These are phyloP conservation scores for Phylloporus arenicola DNA, from an alignment of 768 basidiomycete genomes.

Conservation along the genomic window DNA sequence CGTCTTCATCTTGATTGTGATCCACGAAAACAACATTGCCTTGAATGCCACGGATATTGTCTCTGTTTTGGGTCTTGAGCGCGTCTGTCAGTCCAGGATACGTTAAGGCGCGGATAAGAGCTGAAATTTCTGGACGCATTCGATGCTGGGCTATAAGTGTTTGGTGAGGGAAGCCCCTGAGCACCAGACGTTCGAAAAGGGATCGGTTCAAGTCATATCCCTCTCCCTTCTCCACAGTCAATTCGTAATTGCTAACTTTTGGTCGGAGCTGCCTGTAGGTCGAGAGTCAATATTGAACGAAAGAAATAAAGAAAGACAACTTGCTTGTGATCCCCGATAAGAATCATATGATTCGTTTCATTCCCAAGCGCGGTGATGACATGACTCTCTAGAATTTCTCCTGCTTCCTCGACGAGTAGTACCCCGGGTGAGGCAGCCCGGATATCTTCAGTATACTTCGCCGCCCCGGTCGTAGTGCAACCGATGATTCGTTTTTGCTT, in stretches of 20 bases:
- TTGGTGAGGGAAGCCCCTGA: slow-evolving; percentile 56
- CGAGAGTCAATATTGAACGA: neutral
- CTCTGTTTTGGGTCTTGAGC: slow-evolving; percentile 42
- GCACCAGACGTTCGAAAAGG: slow-evolving; percentile 63
- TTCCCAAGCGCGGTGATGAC: slow-evolving; percentile 51
- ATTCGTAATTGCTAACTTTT: slow-evolving; percentile 58
- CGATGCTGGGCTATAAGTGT: slow-evolving; percentile 57
- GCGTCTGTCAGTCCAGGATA: slow-evolving; percentile 63
- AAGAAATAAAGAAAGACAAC: slow-evolving; percentile 13
- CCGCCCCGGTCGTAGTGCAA: slow-evolving; percentile 68
- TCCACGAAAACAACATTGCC: slow-evolving; percentile 59
- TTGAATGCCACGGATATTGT: slow-evolving; percentile 48
- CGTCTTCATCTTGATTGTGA: slow-evolving; percentile 53
- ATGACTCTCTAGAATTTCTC: slow-evolving; percentile 69
- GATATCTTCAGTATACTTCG: slow-evolving; percentile 51
- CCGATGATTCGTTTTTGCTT: slow-evolving; percentile 53
- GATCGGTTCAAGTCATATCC: slow-evolving; percentile 65
- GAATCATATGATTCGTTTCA: slow-evolving; percentile 49
- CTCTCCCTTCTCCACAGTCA: slow-evolving; percentile 64
- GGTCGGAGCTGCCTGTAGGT: slow-evolving; percentile 59
- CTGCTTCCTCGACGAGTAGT: slow-evolving; percentile 67
- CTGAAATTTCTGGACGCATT: slow-evolving; percentile 71
- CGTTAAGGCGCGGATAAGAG: slow-evolving; percentile 54
- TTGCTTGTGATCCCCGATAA: slow-evolving; percentile 73
- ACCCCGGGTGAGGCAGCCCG: slow-evolving; percentile 45